phyloP scores from a whole-genome alignment of 164 flowering plant genomes.

The Brasenia schreberi region DNA sequence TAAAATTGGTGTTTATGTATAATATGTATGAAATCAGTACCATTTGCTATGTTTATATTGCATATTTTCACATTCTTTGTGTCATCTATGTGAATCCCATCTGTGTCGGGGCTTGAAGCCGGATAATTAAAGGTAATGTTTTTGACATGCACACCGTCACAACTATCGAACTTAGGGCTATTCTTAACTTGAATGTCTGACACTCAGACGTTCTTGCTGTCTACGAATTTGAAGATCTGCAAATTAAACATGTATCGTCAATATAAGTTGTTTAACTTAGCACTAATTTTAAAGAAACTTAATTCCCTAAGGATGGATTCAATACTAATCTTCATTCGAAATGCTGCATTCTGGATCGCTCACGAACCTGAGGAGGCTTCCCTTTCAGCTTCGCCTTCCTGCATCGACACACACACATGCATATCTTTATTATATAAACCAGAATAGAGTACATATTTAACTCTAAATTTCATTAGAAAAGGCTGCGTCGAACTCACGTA shows the following conservation, averaged over 20 bases:
- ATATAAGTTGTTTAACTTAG: no score
- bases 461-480: no score
- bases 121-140: slow-evolving; percentile 39
- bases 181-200: slow-evolving; percentile 49
- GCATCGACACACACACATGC: no score
- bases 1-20: no score
- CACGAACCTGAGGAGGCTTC: no score
- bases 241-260: not conserved
- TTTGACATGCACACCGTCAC: slow-evolving; percentile 30
- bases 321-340: no score
- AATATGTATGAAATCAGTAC: slow-evolving; percentile 12
- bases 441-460: no score
- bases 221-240: slow-evolving; percentile 50
- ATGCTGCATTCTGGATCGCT: no score
- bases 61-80: slow-evolving; percentile 28
- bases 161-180: slow-evolving; percentile 49
- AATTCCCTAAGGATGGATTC: slow-evolving; percentile 6
- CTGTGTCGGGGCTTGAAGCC: slow-evolving; percentile 57
- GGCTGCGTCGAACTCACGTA: no score
- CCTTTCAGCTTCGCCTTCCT: not conserved
- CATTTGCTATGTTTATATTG: slow-evolving; percentile 34
- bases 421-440: no score
- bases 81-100: slow-evolving; percentile 70
- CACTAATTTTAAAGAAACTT: no score
- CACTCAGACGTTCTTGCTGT: slow-evolving; percentile 34